Base-by-base conservation (phyloP, 2,329 filamentous ascomycete species). In the Cladophialophora psammophila region DNA sequence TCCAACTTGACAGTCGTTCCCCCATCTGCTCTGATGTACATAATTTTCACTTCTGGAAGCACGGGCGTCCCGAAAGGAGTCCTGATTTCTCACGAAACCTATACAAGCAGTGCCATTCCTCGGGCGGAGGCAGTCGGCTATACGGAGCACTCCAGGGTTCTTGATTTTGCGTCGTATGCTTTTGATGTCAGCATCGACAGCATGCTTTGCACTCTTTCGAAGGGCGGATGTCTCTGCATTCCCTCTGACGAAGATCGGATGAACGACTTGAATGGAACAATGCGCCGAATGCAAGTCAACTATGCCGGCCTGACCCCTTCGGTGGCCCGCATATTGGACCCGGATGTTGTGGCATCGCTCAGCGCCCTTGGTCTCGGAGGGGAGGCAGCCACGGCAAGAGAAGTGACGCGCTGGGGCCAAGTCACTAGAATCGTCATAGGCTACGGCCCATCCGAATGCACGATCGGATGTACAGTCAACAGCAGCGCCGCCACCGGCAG, bases 251-350 rank as follows among this genome's bases (percentile, higher is more conserved):
- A 78, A 50, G 76, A 81, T 20, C 77, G 81, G 1, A 76, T 81
- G 72, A 82, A 82, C 66, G 78, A 81, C 64, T 72, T 88, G 3
- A 76, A 80, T 1, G 82, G 80, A 1, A 82, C 81, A 0, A 84
- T 89, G 35, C 79, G 80, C 5, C 75, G 80, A 0, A 84, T 85
- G 79, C 75, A 82, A 15, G 83, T 83, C 35, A 86, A 81, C 56
- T 84, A 82, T 79, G 83, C 82, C 2, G 83, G 85, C 71, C 81
- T 88, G 69, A 90, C 88, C 0, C 85, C 87, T 1, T 81, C 86
- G 0, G 81, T 90, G n/a, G 85, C 86, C 0, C 78, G 80, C 20
- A 78, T 82, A 0, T 65, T 86, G 0, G 76, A 79, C 8, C 82
- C 81, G 0, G 75, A 78, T 40, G 78, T 76, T 12, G 78, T 86